A percentile compares a stretch with the other conserved stretches of the same genome.
Evolutionary conservation across 306 rosid genomes (phyloP).

Genomic region (Trifolium dubium): DNA sequence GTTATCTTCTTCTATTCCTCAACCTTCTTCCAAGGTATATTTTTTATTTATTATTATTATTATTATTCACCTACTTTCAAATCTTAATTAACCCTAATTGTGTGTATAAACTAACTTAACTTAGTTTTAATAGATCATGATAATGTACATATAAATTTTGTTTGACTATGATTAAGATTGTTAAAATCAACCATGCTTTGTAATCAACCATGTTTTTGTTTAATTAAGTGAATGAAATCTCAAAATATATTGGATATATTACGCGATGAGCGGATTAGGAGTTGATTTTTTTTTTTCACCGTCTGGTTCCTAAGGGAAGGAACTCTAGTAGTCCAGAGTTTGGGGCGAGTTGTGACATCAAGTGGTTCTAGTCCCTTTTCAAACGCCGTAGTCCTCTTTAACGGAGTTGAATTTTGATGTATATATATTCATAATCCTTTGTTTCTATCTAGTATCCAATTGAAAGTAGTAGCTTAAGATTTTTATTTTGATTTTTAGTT

Average conservation of each 20-base stretch:
- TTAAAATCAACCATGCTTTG: neutral
- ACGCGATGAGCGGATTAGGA: neutral
- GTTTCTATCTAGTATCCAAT: neutral
- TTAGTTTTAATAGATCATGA: too few relatives aligned
- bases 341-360: too few relatives aligned
- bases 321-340: too few relatives aligned
- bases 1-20: neutral
- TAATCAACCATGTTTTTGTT: neutral
- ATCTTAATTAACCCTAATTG: conserved; percentile 1
- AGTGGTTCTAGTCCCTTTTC: too few relatives aligned
- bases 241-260: too few relatives aligned
- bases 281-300: neutral
- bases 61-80: neutral
- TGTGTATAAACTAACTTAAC: neutral
- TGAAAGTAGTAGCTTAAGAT: neutral
- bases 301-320: too few relatives aligned
- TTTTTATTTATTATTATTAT: too few relatives aligned
- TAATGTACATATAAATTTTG: neutral
- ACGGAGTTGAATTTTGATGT: too few relatives aligned
- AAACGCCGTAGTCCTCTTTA: too few relatives aligned
- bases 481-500: neutral
- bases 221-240: neutral
- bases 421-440: neutral
- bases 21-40: conserved; percentile 4
- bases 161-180: neutral